Conservation (phyloP, 345 rosid genomes). For the Mallotus nudiflorus region DNA sequence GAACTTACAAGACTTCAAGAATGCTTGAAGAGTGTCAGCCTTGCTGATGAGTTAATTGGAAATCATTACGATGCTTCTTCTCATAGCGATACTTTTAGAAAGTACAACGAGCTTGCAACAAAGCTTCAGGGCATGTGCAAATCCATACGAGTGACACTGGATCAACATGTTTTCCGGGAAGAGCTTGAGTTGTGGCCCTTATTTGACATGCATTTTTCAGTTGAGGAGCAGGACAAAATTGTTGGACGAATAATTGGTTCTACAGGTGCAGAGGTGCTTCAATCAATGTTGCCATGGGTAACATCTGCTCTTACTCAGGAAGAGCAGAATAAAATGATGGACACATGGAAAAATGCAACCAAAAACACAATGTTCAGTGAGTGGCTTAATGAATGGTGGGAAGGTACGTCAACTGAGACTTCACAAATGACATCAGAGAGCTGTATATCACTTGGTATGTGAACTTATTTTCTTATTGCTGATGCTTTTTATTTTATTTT, state of each 20-base stretch:
- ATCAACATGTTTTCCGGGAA: conserved; percentile 59
- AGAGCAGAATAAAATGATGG: conserved; percentile 68
- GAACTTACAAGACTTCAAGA: conserved; percentile 49
- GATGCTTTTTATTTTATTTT: not conserved
- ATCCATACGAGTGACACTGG: conserved; percentile 55
- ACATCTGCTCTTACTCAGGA: conserved; percentile 61
- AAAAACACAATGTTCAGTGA: conserved; percentile 66
- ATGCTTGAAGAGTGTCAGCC: conserved; percentile 19
- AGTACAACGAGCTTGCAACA: conserved; percentile 52
- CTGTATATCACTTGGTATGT: conserved; percentile 47
- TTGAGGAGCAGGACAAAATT: conserved; percentile 59
- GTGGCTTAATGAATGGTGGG: conserved; percentile 72
- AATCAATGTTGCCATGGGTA: conserved; percentile 68
- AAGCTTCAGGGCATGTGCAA: conserved; percentile 67
- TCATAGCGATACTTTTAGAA: conserved; percentile 21
- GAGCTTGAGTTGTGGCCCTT: conserved; percentile 69
- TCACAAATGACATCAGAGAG: conserved; percentile 40
- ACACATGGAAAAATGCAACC: conserved; percentile 63
- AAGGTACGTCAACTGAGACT: conserved; percentile 36
- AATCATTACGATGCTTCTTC: conserved; percentile 20
- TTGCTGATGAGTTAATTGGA: conserved; percentile 22
- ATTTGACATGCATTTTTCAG: conserved; percentile 60
- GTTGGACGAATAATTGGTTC: conserved; percentile 65
- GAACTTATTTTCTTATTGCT: conserved; percentile 5
- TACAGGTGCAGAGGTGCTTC: conserved; percentile 68